Conservation (phyloP, 257 asterid genomes). For the Leonotis leonurus region DNA sequence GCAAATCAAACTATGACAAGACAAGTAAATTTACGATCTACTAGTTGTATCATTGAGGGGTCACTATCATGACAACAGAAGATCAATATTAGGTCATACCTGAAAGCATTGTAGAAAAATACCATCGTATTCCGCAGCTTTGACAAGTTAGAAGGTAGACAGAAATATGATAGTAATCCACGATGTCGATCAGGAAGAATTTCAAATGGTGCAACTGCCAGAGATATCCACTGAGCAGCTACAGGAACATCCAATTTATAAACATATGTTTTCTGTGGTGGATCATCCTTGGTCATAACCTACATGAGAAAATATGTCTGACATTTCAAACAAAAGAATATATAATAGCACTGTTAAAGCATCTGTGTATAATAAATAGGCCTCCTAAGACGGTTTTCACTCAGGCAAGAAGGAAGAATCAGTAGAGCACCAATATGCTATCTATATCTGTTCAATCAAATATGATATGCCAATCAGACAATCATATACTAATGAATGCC, state of each 20-base stretch:
- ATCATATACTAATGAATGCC: neutral
- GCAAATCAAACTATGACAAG: conserved; percentile 14
- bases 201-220: conserved; percentile 87
- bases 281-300: conserved; percentile 88
- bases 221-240: conserved; percentile 85
- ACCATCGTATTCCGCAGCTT: conserved; percentile 74
- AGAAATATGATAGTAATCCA: conserved; percentile 64
- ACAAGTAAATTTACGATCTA: conserved; percentile 7
- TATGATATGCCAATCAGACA: neutral
- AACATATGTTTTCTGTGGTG: conserved; percentile 79
- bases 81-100: conserved; percentile 37
- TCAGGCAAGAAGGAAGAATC: conserved; percentile 6
- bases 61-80: conserved; percentile 11
- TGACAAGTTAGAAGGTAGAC: conserved; percentile 64
- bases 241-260: conserved; percentile 87
- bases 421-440: neutral
- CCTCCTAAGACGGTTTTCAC: too few relatives aligned
- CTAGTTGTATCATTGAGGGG: neutral
- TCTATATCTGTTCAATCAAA: neutral
- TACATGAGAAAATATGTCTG: conserved; percentile 18
- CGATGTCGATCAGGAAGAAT: conserved; percentile 74
- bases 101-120: conserved; percentile 78
- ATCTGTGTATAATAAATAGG: too few relatives aligned
- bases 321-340: conserved; percentile 4
- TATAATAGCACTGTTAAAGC: neutral